Evolutionary conservation across 2,329 filamentous ascomycete species (phyloP).

Genomic region (Talaromyces sp.): DNA sequence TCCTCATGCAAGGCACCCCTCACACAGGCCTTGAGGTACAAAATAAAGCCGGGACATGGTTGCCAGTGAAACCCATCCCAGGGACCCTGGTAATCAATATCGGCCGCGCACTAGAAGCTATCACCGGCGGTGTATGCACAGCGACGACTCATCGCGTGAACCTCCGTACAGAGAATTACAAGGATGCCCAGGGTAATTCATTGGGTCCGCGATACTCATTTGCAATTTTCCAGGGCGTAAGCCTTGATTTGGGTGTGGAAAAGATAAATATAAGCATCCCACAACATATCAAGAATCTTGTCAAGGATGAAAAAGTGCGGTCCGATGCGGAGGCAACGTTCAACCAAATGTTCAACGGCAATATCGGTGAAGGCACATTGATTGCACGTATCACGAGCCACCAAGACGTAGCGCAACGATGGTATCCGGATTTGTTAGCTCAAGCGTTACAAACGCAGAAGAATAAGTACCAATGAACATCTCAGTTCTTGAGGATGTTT

Average conservation of each 20-base stretch:
- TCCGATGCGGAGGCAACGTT: conserved; percentile 36
- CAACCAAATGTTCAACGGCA: conserved; percentile 28
- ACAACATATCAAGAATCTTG: conserved; percentile 25
- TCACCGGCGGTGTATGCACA: conserved; percentile 32
- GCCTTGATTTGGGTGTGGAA: conserved; percentile 28
- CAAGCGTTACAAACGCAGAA: conserved; percentile 26
- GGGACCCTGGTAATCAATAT: conserved; percentile 49
- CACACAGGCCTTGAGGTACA: conserved; percentile 46
- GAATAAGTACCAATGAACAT: conserved; percentile 13
- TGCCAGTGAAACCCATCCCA: conserved; percentile 41
- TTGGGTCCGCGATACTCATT: conserved; percentile 33
- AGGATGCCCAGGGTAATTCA: conserved; percentile 18
- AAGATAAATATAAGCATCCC: conserved; percentile 28
- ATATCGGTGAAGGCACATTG: conserved; percentile 31
- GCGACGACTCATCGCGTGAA: conserved; percentile 35
- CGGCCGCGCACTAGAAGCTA: conserved; percentile 34
- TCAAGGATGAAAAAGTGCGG: conserved; percentile 28
- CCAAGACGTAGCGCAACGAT: conserved; percentile 33
- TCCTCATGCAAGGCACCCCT: conserved; percentile 42
- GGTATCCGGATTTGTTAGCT: conserved; percentile 32
- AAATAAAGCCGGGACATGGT: conserved; percentile 44
- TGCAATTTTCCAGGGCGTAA: conserved; percentile 34
- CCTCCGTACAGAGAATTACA: conserved; percentile 26
- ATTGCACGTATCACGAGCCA: conserved; percentile 35
- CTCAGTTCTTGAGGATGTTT: too few species aligned